Conservation (phyloP, 345 rosid species). For the Luvunga scandens region DNA sequence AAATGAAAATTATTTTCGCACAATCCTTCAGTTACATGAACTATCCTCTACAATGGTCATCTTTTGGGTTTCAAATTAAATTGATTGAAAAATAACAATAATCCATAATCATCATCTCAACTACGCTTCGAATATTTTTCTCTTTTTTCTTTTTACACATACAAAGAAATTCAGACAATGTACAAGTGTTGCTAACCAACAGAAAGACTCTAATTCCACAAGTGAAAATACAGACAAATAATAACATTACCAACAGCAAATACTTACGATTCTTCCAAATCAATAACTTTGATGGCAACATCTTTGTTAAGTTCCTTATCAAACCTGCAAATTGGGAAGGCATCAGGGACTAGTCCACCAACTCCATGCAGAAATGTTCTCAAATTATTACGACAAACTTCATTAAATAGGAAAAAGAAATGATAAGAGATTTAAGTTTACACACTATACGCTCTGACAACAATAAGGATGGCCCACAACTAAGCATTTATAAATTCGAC, state of each 20-base stretch:
- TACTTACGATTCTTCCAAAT: constrained; percentile 98
- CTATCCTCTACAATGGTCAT: not conserved
- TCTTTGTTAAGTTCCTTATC: constrained; percentile 93
- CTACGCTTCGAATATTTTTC: not conserved
- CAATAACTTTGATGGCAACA: constrained; percentile 98
- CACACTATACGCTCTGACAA: not conserved
- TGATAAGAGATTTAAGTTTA: not conserved
- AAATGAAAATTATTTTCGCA: not conserved
- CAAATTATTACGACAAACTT: constrained; percentile 3
- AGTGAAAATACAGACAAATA: not conserved
- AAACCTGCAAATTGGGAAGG: constrained; percentile 62
- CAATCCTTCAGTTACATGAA: not conserved
- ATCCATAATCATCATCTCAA: not conserved
- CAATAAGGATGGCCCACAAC: not conserved
- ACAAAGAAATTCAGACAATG: not conserved
- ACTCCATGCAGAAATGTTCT: constrained; percentile 5
- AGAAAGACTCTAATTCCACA: not conserved
- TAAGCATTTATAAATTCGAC: not conserved
- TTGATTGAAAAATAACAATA: not conserved
- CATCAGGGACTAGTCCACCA: constrained; percentile 12
- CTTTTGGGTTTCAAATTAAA: not conserved
- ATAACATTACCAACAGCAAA: constrained; percentile 2
- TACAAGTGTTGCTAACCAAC: not conserved
- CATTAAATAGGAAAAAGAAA: not conserved
- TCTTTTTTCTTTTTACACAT: not conserved